Base-by-base conservation (phyloP, 2,329 filamentous ascomycete species). In the Chaetomium globosum region DNA sequence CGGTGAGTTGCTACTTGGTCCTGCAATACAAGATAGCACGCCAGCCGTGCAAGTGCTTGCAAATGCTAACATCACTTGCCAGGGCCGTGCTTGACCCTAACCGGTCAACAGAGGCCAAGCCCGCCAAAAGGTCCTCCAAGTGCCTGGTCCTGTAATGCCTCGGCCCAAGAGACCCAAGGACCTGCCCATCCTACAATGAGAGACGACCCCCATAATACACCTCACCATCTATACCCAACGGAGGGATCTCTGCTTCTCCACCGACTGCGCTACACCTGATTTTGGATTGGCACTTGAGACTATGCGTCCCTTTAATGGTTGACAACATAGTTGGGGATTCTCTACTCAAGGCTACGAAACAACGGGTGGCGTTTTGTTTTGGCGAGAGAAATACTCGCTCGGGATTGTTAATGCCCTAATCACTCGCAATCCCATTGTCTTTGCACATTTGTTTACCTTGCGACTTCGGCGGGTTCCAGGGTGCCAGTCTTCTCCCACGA, bases 31-130 rank as follows among this genome's bases (percentile, higher is more conserved):
- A 26, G 10, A 6, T 10, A 1, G 10, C 7, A 12, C 2, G n/a
- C 31, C 19, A 4, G 21, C 28, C 8, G 13, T 26, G 36, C 39
- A 21, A 23, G 49, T 10, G 16, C 55, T 63, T 26, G 36, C 39
- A 21, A 23, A 36, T 10, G 16, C 55, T 63, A 28, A 53, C 48
- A 13, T n/a, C 3, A 6, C 10, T 16, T 6, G 13, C 8, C 73
- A 92, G 89, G 73, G 89, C 89, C 68, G 89, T 92, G 57, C 81
- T 92, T 67, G 90, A 88, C 79, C 89, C 89, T 65, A 72, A 86
- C 87, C 23, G 79, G 83, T 68, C 73, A 79, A 33, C 80, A 77
- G 55, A 64, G 26, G 58, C 59, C 26, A 23, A 53, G 62, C 61
- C 43, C 52, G 5, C 51, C 52, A 67, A 82, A 73, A 89, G 89